A percentile compares a stretch with the other conserved stretches of the same genome.
Conservation (phyloP, 2,329 filamentous ascomycete species). For the Penicillium brasilianum region DNA sequence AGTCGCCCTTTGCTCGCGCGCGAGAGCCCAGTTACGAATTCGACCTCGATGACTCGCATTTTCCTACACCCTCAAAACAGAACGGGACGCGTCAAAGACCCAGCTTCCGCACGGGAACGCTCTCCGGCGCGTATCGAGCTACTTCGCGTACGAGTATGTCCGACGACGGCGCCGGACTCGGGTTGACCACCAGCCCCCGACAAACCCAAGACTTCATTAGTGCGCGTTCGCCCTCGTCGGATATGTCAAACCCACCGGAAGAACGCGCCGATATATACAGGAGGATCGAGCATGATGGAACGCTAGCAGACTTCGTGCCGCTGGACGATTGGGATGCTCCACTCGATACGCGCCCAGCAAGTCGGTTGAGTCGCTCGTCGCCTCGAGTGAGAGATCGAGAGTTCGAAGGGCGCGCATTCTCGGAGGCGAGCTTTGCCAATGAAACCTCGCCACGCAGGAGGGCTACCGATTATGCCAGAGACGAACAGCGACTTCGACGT, state of each 20-base stretch:
- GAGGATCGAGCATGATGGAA: constrained; percentile 46
- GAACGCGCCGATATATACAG: constrained; percentile 48
- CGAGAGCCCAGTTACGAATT: constrained; percentile 33
- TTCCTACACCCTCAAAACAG: constrained; percentile 35
- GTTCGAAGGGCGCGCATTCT: constrained; percentile 28
- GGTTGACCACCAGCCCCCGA: constrained; percentile 39
- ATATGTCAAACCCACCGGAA: constrained; percentile 44
- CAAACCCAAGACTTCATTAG: constrained; percentile 31
- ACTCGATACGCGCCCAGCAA: constrained; percentile 12
- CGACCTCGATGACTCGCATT: constrained; percentile 37
- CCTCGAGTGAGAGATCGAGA: constrained; percentile 30
- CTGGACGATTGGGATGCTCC: constrained; percentile 37
- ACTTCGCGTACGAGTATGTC: constrained; percentile 39
- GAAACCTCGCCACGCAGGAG: constrained; percentile 43
- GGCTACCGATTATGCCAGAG: constrained; percentile 42
- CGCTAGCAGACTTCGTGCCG: constrained; percentile 41
- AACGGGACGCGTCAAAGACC: constrained; percentile 38
- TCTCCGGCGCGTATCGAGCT: constrained; percentile 48
- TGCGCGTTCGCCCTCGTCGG: constrained; percentile 39
- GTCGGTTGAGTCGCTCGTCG: constrained; percentile 24
- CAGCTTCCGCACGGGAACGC: constrained; percentile 44
- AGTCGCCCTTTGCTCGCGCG: constrained; percentile 41
- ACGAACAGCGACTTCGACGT: constrained; percentile 47
- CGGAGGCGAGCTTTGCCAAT: constrained; percentile 42
- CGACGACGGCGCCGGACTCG: constrained; percentile 25